Percentiles rank a stretch among this genome's conserved stretches.
These are phyloP conservation scores for Nemania serpens DNA, from an alignment of 2,329 filamentous ascomycete genomes.

Conservation along the genomic window DNA sequence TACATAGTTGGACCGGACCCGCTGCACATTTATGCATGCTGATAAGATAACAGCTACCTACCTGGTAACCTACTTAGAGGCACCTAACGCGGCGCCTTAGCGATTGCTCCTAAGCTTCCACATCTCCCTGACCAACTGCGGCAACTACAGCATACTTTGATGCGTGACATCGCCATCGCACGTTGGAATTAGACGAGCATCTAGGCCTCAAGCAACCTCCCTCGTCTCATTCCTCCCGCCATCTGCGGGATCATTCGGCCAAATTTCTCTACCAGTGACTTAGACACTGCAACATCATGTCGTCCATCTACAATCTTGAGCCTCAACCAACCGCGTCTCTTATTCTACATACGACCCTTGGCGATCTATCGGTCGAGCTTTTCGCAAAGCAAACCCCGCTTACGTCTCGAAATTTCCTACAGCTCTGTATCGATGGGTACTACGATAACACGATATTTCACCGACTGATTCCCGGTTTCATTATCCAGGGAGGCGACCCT, in stretches of 20 bases:
- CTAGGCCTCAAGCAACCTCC: neutral
- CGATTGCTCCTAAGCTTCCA: neutral
- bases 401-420: constrained; percentile 92
- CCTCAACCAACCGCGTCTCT: constrained; percentile 92
- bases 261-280: neutral
- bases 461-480: constrained; percentile 87
- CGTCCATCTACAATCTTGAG: constrained; percentile 89
- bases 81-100: too few relatives aligned
- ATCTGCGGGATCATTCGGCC: neutral
- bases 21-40: neutral
- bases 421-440: constrained; percentile 92
- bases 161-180: neutral
- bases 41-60: constrained; percentile 22
- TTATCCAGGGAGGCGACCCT: constrained; percentile 92
- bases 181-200: neutral
- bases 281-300: constrained; percentile 61
- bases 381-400: constrained; percentile 94
- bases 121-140: neutral
- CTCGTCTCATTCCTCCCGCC: neutral
- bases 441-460: constrained; percentile 95
- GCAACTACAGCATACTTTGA: neutral
- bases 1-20: neutral
- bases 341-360: constrained; percentile 85
- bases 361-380: constrained; percentile 88
- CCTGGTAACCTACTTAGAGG: too few relatives aligned